Percentiles rank a stretch among this genome's conserved stretches.
phyloP scores from a whole-genome alignment of 768 basidiomycete genomes.

The Trametes maxima region DNA sequence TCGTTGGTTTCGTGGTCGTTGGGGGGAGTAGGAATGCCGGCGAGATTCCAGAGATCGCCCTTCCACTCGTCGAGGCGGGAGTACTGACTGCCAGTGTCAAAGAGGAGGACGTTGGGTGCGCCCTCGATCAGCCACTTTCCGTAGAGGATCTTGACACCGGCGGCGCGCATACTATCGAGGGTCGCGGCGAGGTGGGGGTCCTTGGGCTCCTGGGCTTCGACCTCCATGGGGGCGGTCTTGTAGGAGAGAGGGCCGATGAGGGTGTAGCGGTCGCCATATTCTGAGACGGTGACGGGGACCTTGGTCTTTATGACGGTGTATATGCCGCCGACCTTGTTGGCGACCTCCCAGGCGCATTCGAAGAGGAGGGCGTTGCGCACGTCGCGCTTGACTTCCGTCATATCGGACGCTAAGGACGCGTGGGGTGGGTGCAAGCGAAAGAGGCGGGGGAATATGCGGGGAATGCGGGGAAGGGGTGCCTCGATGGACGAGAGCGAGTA shows the following conservation, averaged over 20 bases:
- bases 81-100: conserved; percentile 90
- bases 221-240: conserved; percentile 99
- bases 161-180: conserved; percentile 79
- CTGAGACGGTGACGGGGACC: conserved; percentile 95
- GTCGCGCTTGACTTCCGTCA: conserved; percentile 58
- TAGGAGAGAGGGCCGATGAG: conserved; percentile 98
- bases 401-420: conserved; percentile 14
- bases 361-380: conserved; percentile 83
- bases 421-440: background rate
- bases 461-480: conserved; percentile 2
- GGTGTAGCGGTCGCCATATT: conserved; percentile 93
- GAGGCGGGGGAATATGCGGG: background rate
- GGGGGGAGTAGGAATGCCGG: conserved; percentile 95
- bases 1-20: conserved; percentile 99
- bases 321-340: conserved; percentile 98
- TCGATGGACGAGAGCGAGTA: background rate
- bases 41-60: conserved; percentile 96
- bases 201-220: conserved; percentile 88
- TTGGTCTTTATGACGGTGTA: conserved; percentile 99
- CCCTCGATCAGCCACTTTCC: conserved; percentile 99
- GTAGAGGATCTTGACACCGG: conserved; percentile 93
- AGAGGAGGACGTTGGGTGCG: conserved; percentile 90
- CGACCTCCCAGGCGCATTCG: conserved; percentile 98
- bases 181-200: conserved; percentile 78
- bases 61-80: conserved; percentile 97